phyloP scores from a whole-genome alignment of 2,329 filamentous ascomycete species.

The Apiospora arundinis region DNA sequence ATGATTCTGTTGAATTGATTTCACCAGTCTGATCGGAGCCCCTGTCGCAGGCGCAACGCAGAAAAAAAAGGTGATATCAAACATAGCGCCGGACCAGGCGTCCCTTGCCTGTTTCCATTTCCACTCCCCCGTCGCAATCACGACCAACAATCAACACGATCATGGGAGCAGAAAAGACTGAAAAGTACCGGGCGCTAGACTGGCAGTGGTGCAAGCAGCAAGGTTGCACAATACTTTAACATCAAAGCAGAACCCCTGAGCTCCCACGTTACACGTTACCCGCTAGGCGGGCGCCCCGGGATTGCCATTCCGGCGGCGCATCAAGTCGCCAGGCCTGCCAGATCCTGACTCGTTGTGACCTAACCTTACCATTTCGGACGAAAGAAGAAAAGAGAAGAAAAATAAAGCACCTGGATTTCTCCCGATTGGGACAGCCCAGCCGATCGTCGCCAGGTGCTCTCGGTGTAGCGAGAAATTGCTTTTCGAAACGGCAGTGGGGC shows the following conservation, averaged over 20 bases:
- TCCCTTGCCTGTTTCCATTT: background rate
- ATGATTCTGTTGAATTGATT: background rate
- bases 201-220: background rate
- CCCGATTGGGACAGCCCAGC: constrained; percentile 5
- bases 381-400: background rate
- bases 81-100: constrained; percentile 1
- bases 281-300: background rate
- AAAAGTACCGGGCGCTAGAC: background rate
- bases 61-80: background rate
- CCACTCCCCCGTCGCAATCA: background rate
- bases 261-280: constrained; percentile 7
- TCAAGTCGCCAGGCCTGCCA: background rate
- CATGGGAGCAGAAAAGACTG: background rate
- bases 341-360: background rate
- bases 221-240: background rate
- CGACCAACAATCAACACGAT: background rate
- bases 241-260: background rate
- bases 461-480: background rate
- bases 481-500: background rate
- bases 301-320: background rate
- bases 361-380: background rate
- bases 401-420: background rate
- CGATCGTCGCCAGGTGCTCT: constrained; percentile 11
- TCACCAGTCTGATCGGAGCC: background rate
- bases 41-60: constrained; percentile 1